A percentile compares a stretch with the other conserved stretches of the same genome.
Evolutionary conservation across 2,329 filamentous ascomycete genomes (phyloP).

Genomic region (Penicillium sp.): DNA sequence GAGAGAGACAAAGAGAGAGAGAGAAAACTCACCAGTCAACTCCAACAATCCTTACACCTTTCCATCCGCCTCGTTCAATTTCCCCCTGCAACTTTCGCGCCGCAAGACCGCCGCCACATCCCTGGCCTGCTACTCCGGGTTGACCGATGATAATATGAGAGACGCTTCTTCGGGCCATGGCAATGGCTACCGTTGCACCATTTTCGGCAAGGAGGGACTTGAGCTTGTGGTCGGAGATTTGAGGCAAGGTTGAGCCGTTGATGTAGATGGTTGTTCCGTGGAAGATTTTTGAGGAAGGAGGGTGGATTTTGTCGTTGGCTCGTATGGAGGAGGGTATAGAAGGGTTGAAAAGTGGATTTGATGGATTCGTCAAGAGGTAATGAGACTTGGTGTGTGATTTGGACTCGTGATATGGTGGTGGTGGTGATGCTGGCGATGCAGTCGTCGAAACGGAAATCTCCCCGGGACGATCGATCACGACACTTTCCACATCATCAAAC

Average conservation of each 20-base stretch:
- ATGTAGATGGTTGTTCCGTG: slow-evolving; percentile 69
- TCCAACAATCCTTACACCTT: slow-evolving; percentile 69
- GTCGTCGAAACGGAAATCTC: not conserved
- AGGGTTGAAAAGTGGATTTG: not conserved
- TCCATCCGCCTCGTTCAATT: slow-evolving; percentile 60
- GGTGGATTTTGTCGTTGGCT: not conserved
- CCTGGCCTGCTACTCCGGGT: slow-evolving; percentile 44
- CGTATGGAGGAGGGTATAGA: not conserved
- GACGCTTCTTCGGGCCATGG: slow-evolving; percentile 65
- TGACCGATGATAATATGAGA: slow-evolving; percentile 79
- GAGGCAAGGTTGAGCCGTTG: slow-evolving; percentile 77
- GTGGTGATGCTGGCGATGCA: not conserved
- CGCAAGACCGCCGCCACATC: slow-evolving; percentile 68
- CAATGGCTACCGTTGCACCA: slow-evolving; percentile 65
- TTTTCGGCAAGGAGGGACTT: slow-evolving; percentile 70
- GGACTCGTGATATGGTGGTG: not conserved
- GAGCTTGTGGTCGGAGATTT: slow-evolving; percentile 78
- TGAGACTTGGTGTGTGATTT: not conserved
- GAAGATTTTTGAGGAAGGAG: slow-evolving; percentile 53
- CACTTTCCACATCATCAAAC: no score
- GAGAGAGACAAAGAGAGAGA: not conserved
- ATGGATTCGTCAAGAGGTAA: not conserved
- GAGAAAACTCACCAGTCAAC: slow-evolving; percentile 63
- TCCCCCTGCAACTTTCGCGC: slow-evolving; percentile 76
- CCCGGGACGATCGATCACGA: no score